phyloP scores from a whole-genome alignment of 2,329 filamentous ascomycete genomes.

The Fusarium temperatum region DNA sequence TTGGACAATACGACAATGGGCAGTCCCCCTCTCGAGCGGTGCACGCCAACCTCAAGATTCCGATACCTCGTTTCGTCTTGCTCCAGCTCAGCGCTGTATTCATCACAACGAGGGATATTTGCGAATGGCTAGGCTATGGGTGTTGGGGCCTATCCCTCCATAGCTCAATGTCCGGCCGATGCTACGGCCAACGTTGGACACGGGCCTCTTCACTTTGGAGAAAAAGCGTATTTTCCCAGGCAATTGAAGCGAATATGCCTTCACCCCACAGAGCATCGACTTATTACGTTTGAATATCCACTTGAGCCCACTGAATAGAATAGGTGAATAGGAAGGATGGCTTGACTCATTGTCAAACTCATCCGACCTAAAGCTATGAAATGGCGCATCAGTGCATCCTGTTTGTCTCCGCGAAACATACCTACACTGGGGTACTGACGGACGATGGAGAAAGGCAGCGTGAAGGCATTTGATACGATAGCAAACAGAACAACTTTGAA shows the following conservation, averaged over 20 bases:
- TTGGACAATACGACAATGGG: background rate
- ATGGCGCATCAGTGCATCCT: background rate
- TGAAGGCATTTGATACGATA: background rate
- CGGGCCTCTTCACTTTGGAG: slow-evolving; percentile 1
- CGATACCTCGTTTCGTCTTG: background rate
- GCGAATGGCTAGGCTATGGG: background rate
- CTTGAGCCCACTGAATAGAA: slow-evolving; percentile 25
- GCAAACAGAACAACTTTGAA: background rate
- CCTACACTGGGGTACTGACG: background rate
- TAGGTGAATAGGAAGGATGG: background rate
- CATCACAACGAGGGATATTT: slow-evolving; percentile 19
- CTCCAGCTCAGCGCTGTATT: background rate
- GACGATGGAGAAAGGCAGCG: background rate
- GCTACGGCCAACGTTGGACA: background rate
- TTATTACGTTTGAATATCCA: slow-evolving; percentile 38
- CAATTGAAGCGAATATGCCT: slow-evolving; percentile 3
- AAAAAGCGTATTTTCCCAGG: slow-evolving; percentile 4
- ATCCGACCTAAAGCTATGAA: background rate
- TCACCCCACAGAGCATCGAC: slow-evolving; percentile 5
- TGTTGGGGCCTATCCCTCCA: slow-evolving; percentile 3
- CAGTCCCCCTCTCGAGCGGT: background rate
- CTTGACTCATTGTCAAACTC: background rate
- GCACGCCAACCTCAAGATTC: background rate
- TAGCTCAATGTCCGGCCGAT: slow-evolving; percentile 8
- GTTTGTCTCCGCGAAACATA: background rate